A percentile compares a stretch with the other conserved stretches of the same genome.
Conservation (phyloP, 208 protist species). For the Trypanosoma melophagium region DNA sequence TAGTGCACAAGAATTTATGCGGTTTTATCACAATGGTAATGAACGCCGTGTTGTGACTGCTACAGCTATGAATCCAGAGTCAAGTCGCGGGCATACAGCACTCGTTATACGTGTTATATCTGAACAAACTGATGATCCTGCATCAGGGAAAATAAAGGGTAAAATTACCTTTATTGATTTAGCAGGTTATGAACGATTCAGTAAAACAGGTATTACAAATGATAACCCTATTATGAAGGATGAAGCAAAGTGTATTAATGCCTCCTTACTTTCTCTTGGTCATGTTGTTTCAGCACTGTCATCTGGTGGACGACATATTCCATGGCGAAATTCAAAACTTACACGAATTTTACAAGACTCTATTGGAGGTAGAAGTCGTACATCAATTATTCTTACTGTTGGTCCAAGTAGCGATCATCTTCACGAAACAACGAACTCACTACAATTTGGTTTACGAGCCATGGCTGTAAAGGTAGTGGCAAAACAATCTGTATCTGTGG, state of each 20-base stretch:
- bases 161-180: conserved; percentile 92
- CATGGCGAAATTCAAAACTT: conserved; percentile 92
- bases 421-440: conserved; percentile 84
- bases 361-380: conserved; percentile 88
- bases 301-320: conserved; percentile 71
- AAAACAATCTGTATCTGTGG: conserved; percentile 71
- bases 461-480: conserved; percentile 87
- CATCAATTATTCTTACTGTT: conserved; percentile 87
- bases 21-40: conserved; percentile 80
- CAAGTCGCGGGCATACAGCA: conserved; percentile 86
- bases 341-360: conserved; percentile 91
- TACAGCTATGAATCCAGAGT: conserved; percentile 91
- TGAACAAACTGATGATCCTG: conserved; percentile 52
- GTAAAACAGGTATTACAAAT: conserved; percentile 84
- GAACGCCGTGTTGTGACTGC: conserved; percentile 79
- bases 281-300: conserved; percentile 85
- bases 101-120: conserved; percentile 72
- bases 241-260: conserved; percentile 91
- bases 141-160: conserved; percentile 49
- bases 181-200: conserved; percentile 89
- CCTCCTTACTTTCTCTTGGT: conserved; percentile 80
- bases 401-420: conserved; percentile 84
- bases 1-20: conserved; percentile 75
- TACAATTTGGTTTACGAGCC: conserved; percentile 83
- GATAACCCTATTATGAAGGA: conserved; percentile 81